A percentile compares a stretch with the other conserved stretches of the same genome.
These are phyloP conservation scores for Solanum arcanum DNA, from an alignment of 257 asterid genomes.

Conservation along the genomic window DNA sequence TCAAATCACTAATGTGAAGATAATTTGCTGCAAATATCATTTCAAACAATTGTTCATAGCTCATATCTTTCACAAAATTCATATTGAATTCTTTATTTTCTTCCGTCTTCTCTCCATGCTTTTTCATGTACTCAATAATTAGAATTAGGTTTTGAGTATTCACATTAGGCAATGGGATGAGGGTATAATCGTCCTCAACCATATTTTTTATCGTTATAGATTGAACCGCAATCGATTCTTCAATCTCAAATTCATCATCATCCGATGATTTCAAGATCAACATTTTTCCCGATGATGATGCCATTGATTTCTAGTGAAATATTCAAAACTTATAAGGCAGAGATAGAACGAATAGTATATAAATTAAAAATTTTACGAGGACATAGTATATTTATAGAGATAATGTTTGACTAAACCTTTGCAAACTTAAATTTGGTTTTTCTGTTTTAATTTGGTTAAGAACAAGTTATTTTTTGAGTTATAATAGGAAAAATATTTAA, in stretches of 20 bases:
- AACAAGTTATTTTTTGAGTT: neutral
- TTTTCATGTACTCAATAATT: neutral
- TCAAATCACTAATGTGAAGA: neutral
- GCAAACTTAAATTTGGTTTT: neutral
- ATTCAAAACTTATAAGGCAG: neutral
- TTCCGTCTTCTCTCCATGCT: neutral
- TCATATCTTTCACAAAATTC: neutral
- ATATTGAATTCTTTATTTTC: neutral
- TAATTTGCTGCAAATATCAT: neutral
- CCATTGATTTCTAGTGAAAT: neutral
- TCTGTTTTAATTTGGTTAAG: neutral
- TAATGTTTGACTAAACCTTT: neutral
- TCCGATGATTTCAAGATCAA: neutral
- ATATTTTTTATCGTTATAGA: neutral
- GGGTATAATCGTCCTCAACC: slow-evolving; percentile 1
- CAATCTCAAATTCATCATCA: neutral
- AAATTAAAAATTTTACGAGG: neutral
- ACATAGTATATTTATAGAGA: too few species aligned
- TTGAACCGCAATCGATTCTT: neutral
- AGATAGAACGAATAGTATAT: too few species aligned
- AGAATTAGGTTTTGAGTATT: neutral
- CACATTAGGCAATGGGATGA: neutral
- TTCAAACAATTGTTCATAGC: neutral
- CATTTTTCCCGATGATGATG: neutral
- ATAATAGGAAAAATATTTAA: neutral